phyloP scores from a whole-genome alignment of 139 green algal genomes.

The Auxenochlorella pyrenoidosa region DNA sequence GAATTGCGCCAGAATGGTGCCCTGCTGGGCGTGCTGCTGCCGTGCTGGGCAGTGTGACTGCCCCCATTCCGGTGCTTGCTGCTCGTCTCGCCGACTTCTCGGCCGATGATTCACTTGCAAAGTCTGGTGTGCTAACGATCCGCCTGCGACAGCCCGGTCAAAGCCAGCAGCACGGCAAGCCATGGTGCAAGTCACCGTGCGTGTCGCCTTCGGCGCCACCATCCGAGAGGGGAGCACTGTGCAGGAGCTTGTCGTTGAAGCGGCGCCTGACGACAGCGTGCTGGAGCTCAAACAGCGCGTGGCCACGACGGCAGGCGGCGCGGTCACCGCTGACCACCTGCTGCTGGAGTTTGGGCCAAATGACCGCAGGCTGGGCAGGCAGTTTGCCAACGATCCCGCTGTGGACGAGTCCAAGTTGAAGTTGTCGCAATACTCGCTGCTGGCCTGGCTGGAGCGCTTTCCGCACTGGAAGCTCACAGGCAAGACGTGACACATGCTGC shows the following conservation, averaged over 20 bases:
- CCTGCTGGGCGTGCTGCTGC: too few species aligned
- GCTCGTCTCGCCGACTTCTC: too few species aligned
- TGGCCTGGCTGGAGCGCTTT: conserved; percentile 59
- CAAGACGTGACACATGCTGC: not conserved
- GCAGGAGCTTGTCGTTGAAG: conserved; percentile 20
- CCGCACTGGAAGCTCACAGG: conserved; percentile 50
- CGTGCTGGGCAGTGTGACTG: too few species aligned
- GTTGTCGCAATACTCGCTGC: conserved; percentile 44
- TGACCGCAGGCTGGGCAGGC: conserved; percentile 49
- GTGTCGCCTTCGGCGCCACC: conserved; percentile 34
- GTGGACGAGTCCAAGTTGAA: conserved; percentile 50
- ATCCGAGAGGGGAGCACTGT: not conserved
- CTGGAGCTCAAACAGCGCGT: conserved; percentile 46
- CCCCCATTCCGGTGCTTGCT: too few species aligned
- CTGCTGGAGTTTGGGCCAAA: conserved; percentile 54
- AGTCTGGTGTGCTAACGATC: too few species aligned
- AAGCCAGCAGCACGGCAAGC: not conserved
- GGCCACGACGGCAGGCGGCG: conserved; percentile 38
- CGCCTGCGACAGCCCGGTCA: too few species aligned
- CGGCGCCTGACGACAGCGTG: conserved; percentile 36
- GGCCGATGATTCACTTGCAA: too few species aligned
- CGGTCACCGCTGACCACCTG: conserved; percentile 46
- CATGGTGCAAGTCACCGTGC: conserved; percentile 25
- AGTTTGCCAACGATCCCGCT: conserved; percentile 52
- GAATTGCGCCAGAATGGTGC: too few species aligned